A percentile compares a stretch with the other conserved stretches of the same genome.
Evolutionary conservation across 2,329 filamentous ascomycete genomes (phyloP).

Genomic region (Neocucurbitaria cava): DNA sequence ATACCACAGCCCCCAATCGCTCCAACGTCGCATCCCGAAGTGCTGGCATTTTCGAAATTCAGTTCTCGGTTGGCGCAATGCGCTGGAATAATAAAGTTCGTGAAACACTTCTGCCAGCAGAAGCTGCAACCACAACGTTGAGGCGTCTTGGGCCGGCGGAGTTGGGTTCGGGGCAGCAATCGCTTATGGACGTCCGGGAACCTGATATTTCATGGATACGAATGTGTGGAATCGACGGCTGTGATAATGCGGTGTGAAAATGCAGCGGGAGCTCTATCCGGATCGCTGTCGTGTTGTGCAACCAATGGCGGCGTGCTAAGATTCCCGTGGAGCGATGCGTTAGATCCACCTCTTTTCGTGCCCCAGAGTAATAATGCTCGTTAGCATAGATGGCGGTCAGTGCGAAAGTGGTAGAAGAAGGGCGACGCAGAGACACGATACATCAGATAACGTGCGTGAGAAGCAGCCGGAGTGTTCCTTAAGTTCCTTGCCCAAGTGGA

Average conservation of each 20-base stretch:
- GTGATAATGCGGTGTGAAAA: conserved; percentile 44
- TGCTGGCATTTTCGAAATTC: conserved; percentile 40
- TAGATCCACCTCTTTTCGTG: conserved; percentile 30
- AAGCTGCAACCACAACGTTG: conserved; percentile 32
- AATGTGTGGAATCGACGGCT: conserved; percentile 24
- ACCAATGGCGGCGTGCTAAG: conserved; percentile 28
- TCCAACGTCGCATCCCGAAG: conserved; percentile 41
- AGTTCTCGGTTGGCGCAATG: conserved; percentile 13
- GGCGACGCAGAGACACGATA: conserved; percentile 10
- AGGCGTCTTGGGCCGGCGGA: conserved; percentile 24
- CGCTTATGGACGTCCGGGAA: conserved; percentile 29
- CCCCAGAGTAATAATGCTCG: conserved; percentile 13
- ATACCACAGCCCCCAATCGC: conserved; percentile 36
- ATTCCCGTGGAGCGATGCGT: conserved; percentile 30
- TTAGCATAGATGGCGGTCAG: conserved; percentile 12
- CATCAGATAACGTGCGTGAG: conserved; percentile 37
- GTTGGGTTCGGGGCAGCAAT: conserved; percentile 19
- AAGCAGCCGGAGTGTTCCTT: conserved; percentile 39
- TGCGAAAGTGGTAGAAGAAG: conserved; percentile 7
- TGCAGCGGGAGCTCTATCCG: conserved; percentile 34
- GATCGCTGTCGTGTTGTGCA: conserved; percentile 25
- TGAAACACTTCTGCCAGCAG: conserved; percentile 46
- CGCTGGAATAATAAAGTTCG: conserved; percentile 16
- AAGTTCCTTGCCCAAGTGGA: conserved; percentile 40
- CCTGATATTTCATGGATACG: conserved; percentile 44